These are phyloP conservation scores for Aspergillus hancockii DNA, from an alignment of 495 filamentous ascomycete genomes.

Conservation along the genomic window DNA sequence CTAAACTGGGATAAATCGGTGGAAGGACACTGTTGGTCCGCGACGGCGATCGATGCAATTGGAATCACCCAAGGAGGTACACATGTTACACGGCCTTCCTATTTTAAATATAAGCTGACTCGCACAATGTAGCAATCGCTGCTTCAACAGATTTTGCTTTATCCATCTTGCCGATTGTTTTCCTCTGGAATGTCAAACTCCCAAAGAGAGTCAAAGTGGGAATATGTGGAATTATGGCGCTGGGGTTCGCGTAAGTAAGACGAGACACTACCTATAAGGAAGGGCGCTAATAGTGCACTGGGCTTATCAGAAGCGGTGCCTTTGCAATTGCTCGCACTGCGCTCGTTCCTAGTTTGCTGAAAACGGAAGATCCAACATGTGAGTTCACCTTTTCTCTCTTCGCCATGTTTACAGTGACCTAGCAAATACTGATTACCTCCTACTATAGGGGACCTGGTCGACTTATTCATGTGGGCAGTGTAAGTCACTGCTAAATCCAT, in stretches of 20 bases:
- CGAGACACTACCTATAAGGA: background rate
- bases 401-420: background rate
- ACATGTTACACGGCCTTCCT: background rate
- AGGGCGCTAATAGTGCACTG: background rate
- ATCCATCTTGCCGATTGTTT: constrained; percentile 3
- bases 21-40: constrained; percentile 1
- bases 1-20: constrained; percentile 2
- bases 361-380: constrained; percentile 4
- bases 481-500: background rate
- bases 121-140: background rate
- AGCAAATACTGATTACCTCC: background rate
- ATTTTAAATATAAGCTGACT: background rate
- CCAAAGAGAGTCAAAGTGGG: constrained; percentile 9
- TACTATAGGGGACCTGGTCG: constrained; percentile 6
- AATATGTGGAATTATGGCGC: constrained; percentile 2
- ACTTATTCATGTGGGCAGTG: constrained; percentile 9
- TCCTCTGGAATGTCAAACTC: constrained; percentile 8
- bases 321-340: constrained; percentile 7
- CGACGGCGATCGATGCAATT: background rate
- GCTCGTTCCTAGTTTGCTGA: constrained; percentile 2
- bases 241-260: constrained; percentile 5
- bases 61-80: constrained; percentile 7
- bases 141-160: constrained; percentile 1
- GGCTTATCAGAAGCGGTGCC: background rate
- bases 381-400: background rate